A percentile compares a stretch with the other conserved stretches of the same genome.
Evolutionary conservation across 495 filamentous ascomycete genomes (phyloP).

Genomic region (Aspergillus campestris): DNA sequence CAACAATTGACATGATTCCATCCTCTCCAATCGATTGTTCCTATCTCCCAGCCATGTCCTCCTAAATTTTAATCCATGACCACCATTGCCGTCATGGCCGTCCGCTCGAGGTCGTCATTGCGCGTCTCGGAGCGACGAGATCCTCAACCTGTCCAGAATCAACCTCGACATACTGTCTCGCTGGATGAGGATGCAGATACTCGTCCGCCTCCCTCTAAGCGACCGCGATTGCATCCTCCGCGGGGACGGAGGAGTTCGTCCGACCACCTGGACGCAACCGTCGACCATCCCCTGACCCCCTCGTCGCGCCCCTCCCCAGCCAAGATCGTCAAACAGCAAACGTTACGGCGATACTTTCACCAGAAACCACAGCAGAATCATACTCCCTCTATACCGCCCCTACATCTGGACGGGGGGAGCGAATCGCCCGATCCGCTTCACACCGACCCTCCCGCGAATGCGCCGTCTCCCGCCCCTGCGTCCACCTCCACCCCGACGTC

Average conservation of each 20-base stretch:
- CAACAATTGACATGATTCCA: not conserved
- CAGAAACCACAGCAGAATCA: conserved; percentile 17
- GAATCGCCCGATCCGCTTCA: no score
- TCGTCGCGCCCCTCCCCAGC: conserved; percentile 12
- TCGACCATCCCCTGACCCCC: conserved; percentile 11
- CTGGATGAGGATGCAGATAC: not conserved
- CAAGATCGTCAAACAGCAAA: not conserved
- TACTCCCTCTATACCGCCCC: conserved; percentile 4
- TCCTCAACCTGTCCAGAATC: conserved; percentile 6
- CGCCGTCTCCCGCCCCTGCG: conserved; percentile 1
- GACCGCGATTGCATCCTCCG: conserved; percentile 18
- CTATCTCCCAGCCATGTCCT: not conserved
- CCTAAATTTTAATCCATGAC: not conserved
- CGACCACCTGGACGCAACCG: conserved; percentile 33
- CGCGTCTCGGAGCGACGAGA: conserved; percentile 30
- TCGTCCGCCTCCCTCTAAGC: conserved; percentile 23
- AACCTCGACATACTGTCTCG: no score
- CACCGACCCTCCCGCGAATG: conserved; percentile 2
- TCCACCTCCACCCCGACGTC: conserved; percentile 7
- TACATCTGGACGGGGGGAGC: not conserved
- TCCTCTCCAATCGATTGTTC: not conserved
- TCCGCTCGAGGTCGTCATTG: conserved; percentile 30
- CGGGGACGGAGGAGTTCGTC: conserved; percentile 32
- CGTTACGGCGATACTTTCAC: not conserved
- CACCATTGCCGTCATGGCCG: conserved; percentile 22